Evolutionary conservation across 2,329 filamentous ascomycete species (phyloP).

Genomic region (Claviceps capensis): DNA sequence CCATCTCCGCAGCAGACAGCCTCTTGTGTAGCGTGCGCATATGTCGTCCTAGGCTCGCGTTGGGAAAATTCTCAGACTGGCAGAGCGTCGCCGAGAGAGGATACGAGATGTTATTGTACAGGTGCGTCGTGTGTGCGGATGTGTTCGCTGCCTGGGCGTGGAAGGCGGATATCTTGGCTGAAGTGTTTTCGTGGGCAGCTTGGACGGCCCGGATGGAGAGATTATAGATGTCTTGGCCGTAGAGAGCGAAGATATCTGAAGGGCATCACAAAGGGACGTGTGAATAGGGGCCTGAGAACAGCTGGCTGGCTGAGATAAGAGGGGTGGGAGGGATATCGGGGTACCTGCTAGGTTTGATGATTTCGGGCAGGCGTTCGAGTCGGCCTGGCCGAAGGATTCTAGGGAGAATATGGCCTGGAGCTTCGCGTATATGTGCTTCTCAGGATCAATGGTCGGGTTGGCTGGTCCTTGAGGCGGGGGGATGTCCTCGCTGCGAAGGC

Average conservation of each 20-base stretch:
- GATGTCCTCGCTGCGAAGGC: slow-evolving; percentile 14
- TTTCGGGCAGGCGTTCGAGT: neutral
- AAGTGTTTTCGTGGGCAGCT: slow-evolving; percentile 11
- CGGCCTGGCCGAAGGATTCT: neutral
- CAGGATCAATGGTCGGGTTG: neutral
- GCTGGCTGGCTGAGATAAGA: neutral
- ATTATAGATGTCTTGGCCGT: slow-evolving; percentile 4
- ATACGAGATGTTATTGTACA: slow-evolving; percentile 20
- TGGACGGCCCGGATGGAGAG: slow-evolving; percentile 8
- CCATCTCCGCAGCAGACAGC: slow-evolving; percentile 11
- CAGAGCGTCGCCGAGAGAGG: slow-evolving; percentile 20
- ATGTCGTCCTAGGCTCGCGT: slow-evolving; percentile 15
- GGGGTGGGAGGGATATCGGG: neutral
- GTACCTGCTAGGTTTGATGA: slow-evolving; percentile 1
- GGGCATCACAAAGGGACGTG: neutral
- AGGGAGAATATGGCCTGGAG: slow-evolving; percentile 13
- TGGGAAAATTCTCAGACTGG: slow-evolving; percentile 10
- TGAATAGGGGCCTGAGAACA: neutral
- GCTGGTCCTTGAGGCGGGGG: neutral
- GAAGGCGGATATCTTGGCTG: slow-evolving; percentile 11
- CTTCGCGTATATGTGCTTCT: slow-evolving; percentile 12
- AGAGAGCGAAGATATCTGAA: slow-evolving; percentile 4
- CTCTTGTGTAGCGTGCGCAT: slow-evolving; percentile 11
- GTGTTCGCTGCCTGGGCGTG: slow-evolving; percentile 6
- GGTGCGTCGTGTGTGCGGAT: slow-evolving; percentile 8